Base-by-base conservation (phyloP, 202 grass and related monocot species). In the Panicum hallii region DNA sequence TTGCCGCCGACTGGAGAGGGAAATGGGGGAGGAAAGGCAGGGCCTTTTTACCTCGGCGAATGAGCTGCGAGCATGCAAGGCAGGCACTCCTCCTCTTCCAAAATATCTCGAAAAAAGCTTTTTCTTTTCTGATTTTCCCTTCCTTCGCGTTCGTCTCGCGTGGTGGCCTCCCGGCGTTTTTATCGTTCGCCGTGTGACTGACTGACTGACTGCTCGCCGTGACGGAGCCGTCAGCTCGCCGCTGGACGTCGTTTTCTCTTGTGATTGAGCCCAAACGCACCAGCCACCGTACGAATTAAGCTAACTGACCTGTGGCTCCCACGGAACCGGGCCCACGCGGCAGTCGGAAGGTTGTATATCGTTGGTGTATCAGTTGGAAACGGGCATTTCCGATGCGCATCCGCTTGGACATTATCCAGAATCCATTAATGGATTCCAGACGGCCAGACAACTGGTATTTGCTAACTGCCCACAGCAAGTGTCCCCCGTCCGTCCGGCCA, bases 21-120 rank as follows among this genome's bases (percentile, higher is more conserved):
- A 68, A 87, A 87, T 63, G 74, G 67, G 61, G 28, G 72, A 43
- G 53, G 77, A 75, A 88, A 38, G 54, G 42, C 17, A 1, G 44
- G 49, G 17, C 22, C 12, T 50, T 76, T 23, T 84, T 65, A 85
- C 89, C 77, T 85, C 63, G 28, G 40, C 46, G 63, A 84, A 81
- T 63, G 77, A 77, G 77, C 76, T 40, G 73, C 17, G 42, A 54
- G 32, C 64, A 70, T n/a, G 58, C 17, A 22, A 68, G 32, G 56
- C 62, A 85, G 10, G 74, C 73, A 76, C 63, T 80, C 49, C 52
- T 72, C 15, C 8, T 15, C 77, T 15, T 61, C 17, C 6, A 49
- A 72, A 82, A 68, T 72, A 65, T 87, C 70, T 1, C 34, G 11
- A 36, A 23, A 17, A 22, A 17, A 45, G 17, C 10, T 64, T 40